phyloP scores from a whole-genome alignment of 169 alveolate species.

The Perkinsus chesapeaki region DNA sequence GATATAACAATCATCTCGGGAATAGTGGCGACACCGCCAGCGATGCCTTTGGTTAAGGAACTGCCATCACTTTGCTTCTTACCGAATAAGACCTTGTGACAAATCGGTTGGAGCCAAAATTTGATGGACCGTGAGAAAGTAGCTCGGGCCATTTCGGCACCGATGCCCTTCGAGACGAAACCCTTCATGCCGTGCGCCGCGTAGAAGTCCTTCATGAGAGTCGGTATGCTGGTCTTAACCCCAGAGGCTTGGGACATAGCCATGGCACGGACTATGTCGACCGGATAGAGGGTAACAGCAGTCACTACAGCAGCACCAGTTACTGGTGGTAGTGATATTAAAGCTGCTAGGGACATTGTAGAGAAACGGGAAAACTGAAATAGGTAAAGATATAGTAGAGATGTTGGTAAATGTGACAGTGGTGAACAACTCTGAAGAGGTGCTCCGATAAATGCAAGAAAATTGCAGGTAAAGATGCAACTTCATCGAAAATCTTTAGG shows the following conservation, averaged over 20 bases:
- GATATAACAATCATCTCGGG: conserved; percentile 15
- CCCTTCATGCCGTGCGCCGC: conserved; percentile 10
- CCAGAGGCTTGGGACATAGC: conserved; percentile 10
- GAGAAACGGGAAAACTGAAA: no score
- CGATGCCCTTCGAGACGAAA: conserved; percentile 17
- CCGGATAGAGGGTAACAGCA: conserved; percentile 15
- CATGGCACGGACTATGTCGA: conserved; percentile 18
- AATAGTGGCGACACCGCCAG: conserved; percentile 16
- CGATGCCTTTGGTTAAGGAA: conserved; percentile 12
- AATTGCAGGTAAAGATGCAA: no score
- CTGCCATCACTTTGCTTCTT: conserved; percentile 1
- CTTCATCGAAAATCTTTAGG: no score
- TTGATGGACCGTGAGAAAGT: conserved; percentile 12
- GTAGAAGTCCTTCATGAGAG: not conserved
- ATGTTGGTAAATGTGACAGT: no score
- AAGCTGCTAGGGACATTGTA: no score
- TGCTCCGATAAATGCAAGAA: no score
- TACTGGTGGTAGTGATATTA: conserved; percentile 11
- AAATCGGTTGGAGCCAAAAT: conserved; percentile 23
- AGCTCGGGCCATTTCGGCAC: conserved; percentile 16
- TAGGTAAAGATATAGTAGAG: no score
- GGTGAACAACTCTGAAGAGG: no score
- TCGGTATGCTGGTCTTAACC: not conserved
- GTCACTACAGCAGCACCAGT: conserved; percentile 15
- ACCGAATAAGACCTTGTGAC: not conserved